These are phyloP conservation scores for Penicillium longicatenatum DNA, from an alignment of 495 filamentous ascomycete genomes.

Conservation along the genomic window DNA sequence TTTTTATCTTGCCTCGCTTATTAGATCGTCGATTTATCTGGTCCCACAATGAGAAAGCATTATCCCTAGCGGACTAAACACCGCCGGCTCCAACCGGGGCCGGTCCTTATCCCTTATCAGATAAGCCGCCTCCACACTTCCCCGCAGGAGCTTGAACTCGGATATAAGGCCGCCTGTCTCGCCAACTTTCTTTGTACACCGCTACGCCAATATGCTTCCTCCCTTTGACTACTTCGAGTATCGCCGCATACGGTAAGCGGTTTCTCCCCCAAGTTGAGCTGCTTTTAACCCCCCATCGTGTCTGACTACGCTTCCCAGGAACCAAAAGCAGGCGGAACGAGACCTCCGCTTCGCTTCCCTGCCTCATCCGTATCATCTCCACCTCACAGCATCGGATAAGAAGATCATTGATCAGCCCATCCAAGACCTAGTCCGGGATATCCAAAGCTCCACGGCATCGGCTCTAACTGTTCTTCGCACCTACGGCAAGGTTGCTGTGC, in stretches of 20 bases:
- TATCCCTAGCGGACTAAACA: slow-evolving; percentile 18
- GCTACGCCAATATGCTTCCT: slow-evolving; percentile 47
- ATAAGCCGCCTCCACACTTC: slow-evolving; percentile 19
- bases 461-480: slow-evolving; percentile 77
- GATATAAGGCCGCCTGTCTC: slow-evolving; percentile 29
- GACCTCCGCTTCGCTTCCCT: slow-evolving; percentile 67
- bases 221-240: slow-evolving; percentile 64
- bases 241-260: slow-evolving; percentile 51
- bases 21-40: no score
- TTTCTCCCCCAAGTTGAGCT: not conserved
- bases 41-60: no score
- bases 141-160: slow-evolving; percentile 28
- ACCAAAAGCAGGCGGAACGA: slow-evolving; percentile 78
- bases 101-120: slow-evolving; percentile 15
- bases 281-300: no score
- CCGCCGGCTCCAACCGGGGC: slow-evolving; percentile 19
- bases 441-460: slow-evolving; percentile 65
- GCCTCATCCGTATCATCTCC: slow-evolving; percentile 61
- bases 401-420: slow-evolving; percentile 73
- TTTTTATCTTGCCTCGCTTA: no score
- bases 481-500: slow-evolving; percentile 88
- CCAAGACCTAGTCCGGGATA: slow-evolving; percentile 71
- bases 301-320: slow-evolving; percentile 50
- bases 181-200: slow-evolving; percentile 5
- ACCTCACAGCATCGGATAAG: slow-evolving; percentile 62